A percentile compares a stretch with the other conserved stretches of the same genome.
Conservation (phyloP, 768 basidiomycete species). For the Clavulina sp. region DNA sequence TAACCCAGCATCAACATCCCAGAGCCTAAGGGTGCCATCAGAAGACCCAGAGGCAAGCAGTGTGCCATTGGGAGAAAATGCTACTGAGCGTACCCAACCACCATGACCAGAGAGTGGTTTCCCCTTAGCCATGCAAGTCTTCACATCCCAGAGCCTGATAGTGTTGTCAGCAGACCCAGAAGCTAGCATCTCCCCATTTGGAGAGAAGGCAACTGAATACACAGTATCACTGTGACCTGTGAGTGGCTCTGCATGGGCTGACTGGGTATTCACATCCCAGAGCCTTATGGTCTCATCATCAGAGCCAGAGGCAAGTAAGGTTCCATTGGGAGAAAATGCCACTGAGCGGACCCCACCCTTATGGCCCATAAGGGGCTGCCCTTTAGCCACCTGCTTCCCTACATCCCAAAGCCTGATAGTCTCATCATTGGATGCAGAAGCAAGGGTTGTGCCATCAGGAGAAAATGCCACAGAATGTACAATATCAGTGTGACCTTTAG, state of each 20-base stretch:
- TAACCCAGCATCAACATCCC: no score
- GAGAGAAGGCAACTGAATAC: slow-evolving; percentile 24
- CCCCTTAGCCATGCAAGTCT: not conserved
- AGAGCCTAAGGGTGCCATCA: no score
- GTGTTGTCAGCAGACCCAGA: slow-evolving; percentile 26
- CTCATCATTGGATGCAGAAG: slow-evolving; percentile 25
- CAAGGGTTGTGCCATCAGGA: slow-evolving; percentile 25
- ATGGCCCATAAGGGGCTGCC: no score
- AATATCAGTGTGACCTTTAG: slow-evolving; percentile 12
- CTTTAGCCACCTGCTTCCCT: no score
- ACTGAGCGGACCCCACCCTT: no score
- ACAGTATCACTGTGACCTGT: slow-evolving; percentile 16
- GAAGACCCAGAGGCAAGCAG: no score
- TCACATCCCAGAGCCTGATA: slow-evolving; percentile 28
- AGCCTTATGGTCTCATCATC: slow-evolving; percentile 26
- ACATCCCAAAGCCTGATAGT: slow-evolving; percentile 29
- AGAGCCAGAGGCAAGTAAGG: slow-evolving; percentile 25
- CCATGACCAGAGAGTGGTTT: not conserved
- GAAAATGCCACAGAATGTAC: slow-evolving; percentile 26
- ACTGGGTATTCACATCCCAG: slow-evolving; percentile 27
- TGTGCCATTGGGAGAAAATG: not conserved
- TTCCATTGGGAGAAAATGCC: slow-evolving; percentile 24
- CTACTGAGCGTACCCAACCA: not conserved
- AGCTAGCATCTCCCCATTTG: slow-evolving; percentile 25
- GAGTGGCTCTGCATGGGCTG: slow-evolving; percentile 12